Evolutionary conservation across 306 rosid genomes (phyloP).

Genomic region (Vicia villosa): DNA sequence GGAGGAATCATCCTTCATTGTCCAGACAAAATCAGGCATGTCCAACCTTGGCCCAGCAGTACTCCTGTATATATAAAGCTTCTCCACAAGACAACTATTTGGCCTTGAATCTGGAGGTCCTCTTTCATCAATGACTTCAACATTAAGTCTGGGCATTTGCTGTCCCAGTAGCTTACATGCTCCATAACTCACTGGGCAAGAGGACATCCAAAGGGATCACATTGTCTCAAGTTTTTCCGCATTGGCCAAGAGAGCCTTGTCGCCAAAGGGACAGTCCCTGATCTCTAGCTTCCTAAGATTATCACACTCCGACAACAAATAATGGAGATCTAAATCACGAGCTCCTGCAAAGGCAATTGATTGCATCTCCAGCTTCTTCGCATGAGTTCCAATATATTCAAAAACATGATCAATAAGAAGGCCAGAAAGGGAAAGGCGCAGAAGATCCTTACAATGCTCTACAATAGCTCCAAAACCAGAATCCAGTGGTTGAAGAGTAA

Average conservation of each 20-base stretch:
- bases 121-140: slow-evolving; percentile 63
- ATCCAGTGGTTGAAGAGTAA: slow-evolving; percentile 71
- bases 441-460: slow-evolving; percentile 87
- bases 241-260: slow-evolving; percentile 94
- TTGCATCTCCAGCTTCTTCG: slow-evolving; percentile 90
- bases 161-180: too few relatives aligned
- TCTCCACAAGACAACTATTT: slow-evolving; percentile 79
- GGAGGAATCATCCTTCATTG: slow-evolving; percentile 59
- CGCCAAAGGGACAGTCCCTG: slow-evolving; percentile 97
- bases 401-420: slow-evolving; percentile 82
- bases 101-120: slow-evolving; percentile 78
- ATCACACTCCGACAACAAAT: slow-evolving; percentile 83
- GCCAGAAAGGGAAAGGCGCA: slow-evolving; percentile 88
- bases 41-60: slow-evolving; percentile 77
- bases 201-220: too few relatives aligned
- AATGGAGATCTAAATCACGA: slow-evolving; percentile 85
- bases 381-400: slow-evolving; percentile 71
- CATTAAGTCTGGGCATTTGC: slow-evolving; percentile 81
- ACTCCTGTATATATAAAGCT: slow-evolving; percentile 79
- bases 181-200: too few relatives aligned
- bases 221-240: slow-evolving; percentile 99
- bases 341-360: slow-evolving; percentile 96
- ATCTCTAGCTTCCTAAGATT: slow-evolving; percentile 92
- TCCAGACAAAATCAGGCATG: too few relatives aligned
- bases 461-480: slow-evolving; percentile 94